A percentile compares a stretch with the other conserved stretches of the same genome.
phyloP scores from a whole-genome alignment of 441 rosid genomes.

The Arabidopsis hybrid region DNA sequence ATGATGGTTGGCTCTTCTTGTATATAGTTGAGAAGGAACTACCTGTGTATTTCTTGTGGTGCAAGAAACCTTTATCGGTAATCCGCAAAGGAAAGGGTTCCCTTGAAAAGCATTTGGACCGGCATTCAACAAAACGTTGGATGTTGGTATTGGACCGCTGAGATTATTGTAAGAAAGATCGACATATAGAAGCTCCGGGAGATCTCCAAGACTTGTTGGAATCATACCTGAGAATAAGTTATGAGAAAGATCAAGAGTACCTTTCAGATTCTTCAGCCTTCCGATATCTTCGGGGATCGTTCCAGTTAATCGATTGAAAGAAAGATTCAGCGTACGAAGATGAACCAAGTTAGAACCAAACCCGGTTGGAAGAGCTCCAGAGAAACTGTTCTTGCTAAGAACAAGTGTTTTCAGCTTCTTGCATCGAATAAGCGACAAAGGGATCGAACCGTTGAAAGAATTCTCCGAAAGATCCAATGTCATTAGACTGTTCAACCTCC shows the following conservation, averaged over 20 bases:
- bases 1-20: constrained; percentile 32
- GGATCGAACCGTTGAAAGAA: constrained; percentile 49
- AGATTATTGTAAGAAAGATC: constrained; percentile 70
- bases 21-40: constrained; percentile 40
- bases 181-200: constrained; percentile 53
- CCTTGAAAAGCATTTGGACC: constrained; percentile 69
- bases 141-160: constrained; percentile 54
- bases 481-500: constrained; percentile 48
- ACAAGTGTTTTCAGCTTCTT: constrained; percentile 46
- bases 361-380: constrained; percentile 51
- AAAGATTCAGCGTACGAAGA: constrained; percentile 52
- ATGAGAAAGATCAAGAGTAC: constrained; percentile 64
- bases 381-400: constrained; percentile 53
- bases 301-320: constrained; percentile 52
- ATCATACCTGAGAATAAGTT: constrained; percentile 57
- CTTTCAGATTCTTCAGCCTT: constrained; percentile 50
- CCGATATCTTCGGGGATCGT: constrained; percentile 55
- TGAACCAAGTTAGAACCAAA: constrained; percentile 46
- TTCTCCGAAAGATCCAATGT: constrained; percentile 54
- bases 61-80: constrained; percentile 53
- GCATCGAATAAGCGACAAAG: constrained; percentile 50
- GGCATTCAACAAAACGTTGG: constrained; percentile 41
- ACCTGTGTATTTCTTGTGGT: constrained; percentile 1
- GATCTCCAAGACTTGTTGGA: constrained; percentile 58
- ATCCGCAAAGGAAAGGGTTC: constrained; percentile 62